Evolutionary conservation across 768 basidiomycete genomes (phyloP), one percentile per base, ranked within the genome.

Genomic region (Pulveroboletus ravenelii): DNA sequence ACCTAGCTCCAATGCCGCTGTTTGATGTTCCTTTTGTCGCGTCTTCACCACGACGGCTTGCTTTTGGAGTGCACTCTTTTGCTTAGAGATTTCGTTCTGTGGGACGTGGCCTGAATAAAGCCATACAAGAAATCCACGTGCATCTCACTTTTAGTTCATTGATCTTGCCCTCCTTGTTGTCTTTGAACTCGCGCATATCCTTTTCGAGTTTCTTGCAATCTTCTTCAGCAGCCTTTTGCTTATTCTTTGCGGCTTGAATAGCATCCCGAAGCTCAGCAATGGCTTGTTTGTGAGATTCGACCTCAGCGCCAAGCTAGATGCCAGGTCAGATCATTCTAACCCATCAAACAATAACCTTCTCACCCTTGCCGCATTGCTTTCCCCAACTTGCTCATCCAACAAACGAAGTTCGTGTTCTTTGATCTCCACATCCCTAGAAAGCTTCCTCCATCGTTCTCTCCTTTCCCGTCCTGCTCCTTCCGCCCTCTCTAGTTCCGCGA

Each of bases 111-210:
- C 41, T 48, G 45, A 41, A 34, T 29, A 20, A 47, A 29, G 5
- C 23, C 15, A 35, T 36, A 7, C 34, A 34, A 41, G 15, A 34
- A 48, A 25, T 41, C 8, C 6, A 30, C 37, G 23, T 41, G 17
- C 41, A 15, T 27, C 73, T 41, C 50, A 89, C 94, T 76, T 94
- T 96, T 56, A 98, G 80, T 65, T 98, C 89, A 15, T 86, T 87
- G 48, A 91, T 88, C 71, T 98, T 98, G 41, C 93, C 92, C 45
- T 97, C 96, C 67, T 96, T 96, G 73, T 99, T 94, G 70, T 94
- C 87, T 74, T 96, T 94, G 76, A 99, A 97, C 73, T 98, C 96
- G 48, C 81, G 82, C 93, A 99, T 98, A 65, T 99, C 96, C 60
- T 86, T 86, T 70, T 98, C 92, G 20, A 98, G 82, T 61, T 86